These are phyloP conservation scores for Lupinus albus DNA, from an alignment of 306 rosid genomes.

Conservation along the genomic window DNA sequence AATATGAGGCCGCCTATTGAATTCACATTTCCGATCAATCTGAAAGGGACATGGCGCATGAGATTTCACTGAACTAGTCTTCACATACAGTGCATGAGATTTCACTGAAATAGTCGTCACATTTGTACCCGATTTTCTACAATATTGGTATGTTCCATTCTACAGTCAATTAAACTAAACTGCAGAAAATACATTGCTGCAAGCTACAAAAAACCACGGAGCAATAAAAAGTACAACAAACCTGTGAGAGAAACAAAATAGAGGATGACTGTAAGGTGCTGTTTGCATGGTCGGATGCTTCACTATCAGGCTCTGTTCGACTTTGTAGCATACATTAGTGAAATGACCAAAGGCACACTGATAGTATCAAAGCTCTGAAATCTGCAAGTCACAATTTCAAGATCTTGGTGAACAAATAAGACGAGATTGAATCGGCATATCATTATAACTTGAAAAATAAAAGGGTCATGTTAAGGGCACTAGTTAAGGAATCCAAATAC, in stretches of 20 bases:
- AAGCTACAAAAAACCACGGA: background rate
- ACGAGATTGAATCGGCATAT: background rate
- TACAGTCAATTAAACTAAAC: conserved; percentile 29
- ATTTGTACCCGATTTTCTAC: conserved; percentile 55
- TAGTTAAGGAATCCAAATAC: no score
- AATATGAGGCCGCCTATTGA: conserved; percentile 43
- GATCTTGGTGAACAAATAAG: conserved; percentile 12
- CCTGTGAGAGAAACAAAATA: conserved; percentile 54
- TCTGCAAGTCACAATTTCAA: conserved; percentile 30
- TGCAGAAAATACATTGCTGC: background rate
- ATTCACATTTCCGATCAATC: conserved; percentile 39
- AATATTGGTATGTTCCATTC: conserved; percentile 20
- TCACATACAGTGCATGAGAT: conserved; percentile 40
- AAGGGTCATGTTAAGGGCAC: no score
- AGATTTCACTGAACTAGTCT: conserved; percentile 42
- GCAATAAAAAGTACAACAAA: conserved; percentile 30
- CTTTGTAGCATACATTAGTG: conserved; percentile 28
- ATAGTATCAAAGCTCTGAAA: conserved; percentile 3
- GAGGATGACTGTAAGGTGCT: conserved; percentile 42
- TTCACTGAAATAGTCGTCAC: conserved; percentile 42
- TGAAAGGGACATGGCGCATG: conserved; percentile 42
- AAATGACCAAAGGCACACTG: background rate
- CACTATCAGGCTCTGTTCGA: conserved; percentile 28
- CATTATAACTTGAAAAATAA: no score
- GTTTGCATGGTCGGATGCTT: conserved; percentile 51